Evolutionary conservation across 768 basidiomycete genomes (phyloP).

Genomic region (button mushroom (Agaricus bisporus)): DNA sequence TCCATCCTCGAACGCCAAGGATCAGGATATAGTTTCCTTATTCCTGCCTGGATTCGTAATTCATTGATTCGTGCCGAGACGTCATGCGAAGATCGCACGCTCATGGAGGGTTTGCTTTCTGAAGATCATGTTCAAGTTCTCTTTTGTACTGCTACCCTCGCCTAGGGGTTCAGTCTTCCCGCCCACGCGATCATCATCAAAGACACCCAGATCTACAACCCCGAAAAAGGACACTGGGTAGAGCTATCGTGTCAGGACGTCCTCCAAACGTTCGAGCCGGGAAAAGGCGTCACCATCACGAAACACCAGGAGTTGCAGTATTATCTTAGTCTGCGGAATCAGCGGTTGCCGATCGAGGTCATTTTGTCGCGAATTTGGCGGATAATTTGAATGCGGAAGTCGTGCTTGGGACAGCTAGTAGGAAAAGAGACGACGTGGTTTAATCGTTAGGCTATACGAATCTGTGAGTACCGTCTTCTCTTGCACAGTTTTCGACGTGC

Average conservation of each 20-base stretch:
- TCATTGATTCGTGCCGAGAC: conserved; percentile 98
- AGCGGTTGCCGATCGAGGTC: conserved; percentile 96
- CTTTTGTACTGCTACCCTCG: conserved; percentile 95
- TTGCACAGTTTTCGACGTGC: background rate
- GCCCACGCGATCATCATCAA: conserved; percentile 57
- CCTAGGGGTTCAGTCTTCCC: conserved; percentile 98
- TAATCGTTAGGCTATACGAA: background rate
- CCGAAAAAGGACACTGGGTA: conserved; percentile 17
- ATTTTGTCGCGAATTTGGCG: conserved; percentile 86
- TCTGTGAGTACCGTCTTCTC: background rate
- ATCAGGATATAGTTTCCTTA: conserved; percentile 78
- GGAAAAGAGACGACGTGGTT: no score
- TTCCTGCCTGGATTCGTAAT: conserved; percentile 96
- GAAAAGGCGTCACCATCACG: conserved; percentile 98
- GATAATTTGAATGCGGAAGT: conserved; percentile 98
- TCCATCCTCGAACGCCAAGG: conserved; percentile 75
- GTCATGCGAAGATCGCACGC: conserved; percentile 82
- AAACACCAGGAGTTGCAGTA: conserved; percentile 97
- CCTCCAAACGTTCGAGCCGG: conserved; percentile 91
- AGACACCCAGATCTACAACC: no score
- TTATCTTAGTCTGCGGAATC: conserved; percentile 91
- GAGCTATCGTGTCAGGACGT: conserved; percentile 95
- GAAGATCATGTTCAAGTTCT: conserved; percentile 91
- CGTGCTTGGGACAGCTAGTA: conserved; percentile 22
- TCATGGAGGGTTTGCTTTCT: conserved; percentile 91